Evolutionary conservation across 192 early-diverging fungal species (phyloP), one percentile per base, ranked within the genome.

Genomic region (Dimargaris xerosporica): DNA sequence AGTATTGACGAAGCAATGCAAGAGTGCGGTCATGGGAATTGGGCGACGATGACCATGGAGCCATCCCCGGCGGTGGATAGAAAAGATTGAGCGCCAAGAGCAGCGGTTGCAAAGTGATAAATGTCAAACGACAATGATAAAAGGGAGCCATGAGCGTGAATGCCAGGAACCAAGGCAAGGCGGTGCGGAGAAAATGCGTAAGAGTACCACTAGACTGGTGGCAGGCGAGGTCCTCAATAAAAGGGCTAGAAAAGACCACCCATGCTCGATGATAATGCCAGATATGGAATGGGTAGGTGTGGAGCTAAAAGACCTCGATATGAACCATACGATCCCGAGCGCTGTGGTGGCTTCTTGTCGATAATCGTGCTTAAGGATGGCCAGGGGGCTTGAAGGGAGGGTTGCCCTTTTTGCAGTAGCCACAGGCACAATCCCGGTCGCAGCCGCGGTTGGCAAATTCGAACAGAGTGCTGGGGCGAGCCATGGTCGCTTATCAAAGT

Each of bases 371-470:
- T 56, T 56, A 56, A 56, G 54, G 54, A 7, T 56, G 54, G 28
- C 54, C 54, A 9, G 54, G 54, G 6, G 54, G 54, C 30, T 56
- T 56, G 54, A 56, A 56, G 19, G 54, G 54, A 30, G 54, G 30
- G 54, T 26, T 31, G 6, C 54, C 54, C 30, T 56, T 56, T 34
- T 56, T 56, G 34, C 54, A 56, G 28, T 56, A 56, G 28, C 28
- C 34, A 30, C 54, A 56, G 19, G 54, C 54, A 17, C 54, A 56
- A 34, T 56, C 54, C 34, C 54, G 54, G 54, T 56, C 54, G 54
- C 54, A 56, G 15, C 34, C 29, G 30, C 16, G 19, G 54, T 56
- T 56, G 54, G 29, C 54, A 5, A 56, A 56, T 6, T 17, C 7
- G 34, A 26, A 29, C 16, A 29, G 34, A 56, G 19, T 13, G 29